phyloP scores from a whole-genome alignment of 305 asterid genomes.

The Plantago coronopus region DNA sequence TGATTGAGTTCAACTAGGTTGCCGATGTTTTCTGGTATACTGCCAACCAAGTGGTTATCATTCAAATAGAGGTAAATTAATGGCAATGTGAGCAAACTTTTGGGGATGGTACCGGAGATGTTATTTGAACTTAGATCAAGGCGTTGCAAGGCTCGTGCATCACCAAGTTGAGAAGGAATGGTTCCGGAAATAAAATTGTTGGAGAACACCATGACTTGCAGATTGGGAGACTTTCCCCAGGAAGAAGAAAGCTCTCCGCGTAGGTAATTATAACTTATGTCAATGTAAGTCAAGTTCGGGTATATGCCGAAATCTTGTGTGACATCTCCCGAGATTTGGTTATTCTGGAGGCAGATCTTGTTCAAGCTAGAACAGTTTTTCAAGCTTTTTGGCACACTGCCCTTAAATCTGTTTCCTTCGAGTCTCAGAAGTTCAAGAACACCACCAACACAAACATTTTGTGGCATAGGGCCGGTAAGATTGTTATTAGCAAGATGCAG shows the following conservation, averaged over 20 bases:
- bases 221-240: conserved; percentile 19
- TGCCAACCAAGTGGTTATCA: conserved; percentile 30
- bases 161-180: conserved; percentile 34
- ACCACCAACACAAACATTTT: conserved; percentile 26
- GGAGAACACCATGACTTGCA: conserved; percentile 23
- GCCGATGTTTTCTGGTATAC: conserved; percentile 21
- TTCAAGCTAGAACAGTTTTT: conserved; percentile 27
- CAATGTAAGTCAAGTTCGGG: conserved; percentile 20
- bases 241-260: conserved; percentile 27
- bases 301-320: conserved; percentile 22
- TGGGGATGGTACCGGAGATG: conserved; percentile 29
- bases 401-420: conserved; percentile 21
- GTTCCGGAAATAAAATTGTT: conserved; percentile 30
- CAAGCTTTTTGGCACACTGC: conserved; percentile 23
- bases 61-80: conserved; percentile 16
- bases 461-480: conserved; percentile 25
- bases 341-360: conserved; percentile 12
- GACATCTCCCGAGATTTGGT: conserved; percentile 23
- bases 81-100: conserved; percentile 22
- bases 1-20: conserved; percentile 18
- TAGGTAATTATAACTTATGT: conserved; percentile 23
- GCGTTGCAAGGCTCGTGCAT: conserved; percentile 4
- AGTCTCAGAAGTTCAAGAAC: conserved; percentile 18
- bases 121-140: conserved; percentile 30
- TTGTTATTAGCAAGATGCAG: conserved; percentile 16